Evolutionary conservation across 1,284 basidiomycete genomes (phyloP), one percentile per base, ranked within the genome.

Genomic region (Flammula alnicola): DNA sequence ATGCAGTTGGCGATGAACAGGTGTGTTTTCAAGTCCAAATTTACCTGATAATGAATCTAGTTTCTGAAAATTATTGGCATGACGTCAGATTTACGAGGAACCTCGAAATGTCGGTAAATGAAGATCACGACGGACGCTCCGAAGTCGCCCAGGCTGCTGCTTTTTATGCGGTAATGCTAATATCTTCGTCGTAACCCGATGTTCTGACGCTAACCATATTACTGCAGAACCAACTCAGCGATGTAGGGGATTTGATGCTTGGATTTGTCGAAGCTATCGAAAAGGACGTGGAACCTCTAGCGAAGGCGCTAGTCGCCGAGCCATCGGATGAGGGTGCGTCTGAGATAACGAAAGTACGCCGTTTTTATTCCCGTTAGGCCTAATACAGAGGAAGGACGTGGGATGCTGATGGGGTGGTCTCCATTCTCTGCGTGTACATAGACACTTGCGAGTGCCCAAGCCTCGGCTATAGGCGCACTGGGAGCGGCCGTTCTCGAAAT

Each of bases 1-100:
- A 23, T 44, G 48, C 36, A 40, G 14, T 27, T 26, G 6, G 41
- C 48, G 9, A 30, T 50, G 5, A 35, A 49, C 38, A 25, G 42
- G 36, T 50, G 30, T 25, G 27, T 32, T 32, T n/a, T n/a, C n/a
- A n/a, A n/a, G n/a, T n/a, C n/a, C n/a, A n/a, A n/a, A n/a, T n/a
- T n/a, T n/a, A n/a, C n/a, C n/a, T n/a, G n/a, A n/a, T n/a, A n/a
- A n/a, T n/a, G n/a, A n/a, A n/a, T n/a, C n/a, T n/a, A n/a, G n/a
- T n/a, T n/a, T n/a, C n/a, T n/a, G n/a, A n/a, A n/a, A n/a, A n/a
- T n/a, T n/a, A n/a, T n/a, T n/a, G n/a, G n/a, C n/a, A n/a, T n/a
- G n/a, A n/a, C n/a, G n/a, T 12, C 10, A 44, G 43, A 26, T 44
- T 44, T 11, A 44, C 43, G 1, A 35, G n/a, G 6, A 26, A 26